These are phyloP conservation scores for Phaffomyces opuntiae DNA, from an alignment of 805 yeast genomes.

Conservation along the genomic window DNA sequence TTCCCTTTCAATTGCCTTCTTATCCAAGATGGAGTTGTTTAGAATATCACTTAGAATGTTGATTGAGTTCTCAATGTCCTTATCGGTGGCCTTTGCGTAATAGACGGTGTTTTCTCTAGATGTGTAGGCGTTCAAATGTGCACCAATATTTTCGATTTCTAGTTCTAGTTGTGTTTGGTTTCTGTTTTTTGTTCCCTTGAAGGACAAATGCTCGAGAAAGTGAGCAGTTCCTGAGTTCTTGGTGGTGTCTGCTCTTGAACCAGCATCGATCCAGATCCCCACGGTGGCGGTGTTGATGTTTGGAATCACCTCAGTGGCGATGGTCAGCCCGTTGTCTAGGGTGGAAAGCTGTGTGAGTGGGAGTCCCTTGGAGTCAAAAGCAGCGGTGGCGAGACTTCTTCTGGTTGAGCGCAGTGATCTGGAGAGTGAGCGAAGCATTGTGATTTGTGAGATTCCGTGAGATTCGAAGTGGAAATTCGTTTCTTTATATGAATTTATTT, in stretches of 20 bases:
- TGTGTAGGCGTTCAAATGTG: constrained; percentile 97
- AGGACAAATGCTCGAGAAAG: constrained; percentile 92
- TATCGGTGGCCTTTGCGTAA: constrained; percentile 79
- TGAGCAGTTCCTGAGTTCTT: constrained; percentile 94
- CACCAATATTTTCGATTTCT: constrained; percentile 93
- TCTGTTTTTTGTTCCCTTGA: constrained; percentile 84
- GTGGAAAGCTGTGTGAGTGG: constrained; percentile 61
- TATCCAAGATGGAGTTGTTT: constrained; percentile 77
- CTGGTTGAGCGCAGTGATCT: background rate
- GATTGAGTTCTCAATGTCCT: constrained; percentile 78
- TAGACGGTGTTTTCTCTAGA: constrained; percentile 96
- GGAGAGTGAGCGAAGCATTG: constrained; percentile 9
- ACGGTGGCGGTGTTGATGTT: constrained; percentile 92
- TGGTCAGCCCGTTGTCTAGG: constrained; percentile 86
- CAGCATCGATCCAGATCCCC: constrained; percentile 98
- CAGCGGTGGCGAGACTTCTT: background rate
- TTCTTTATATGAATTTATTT: background rate
- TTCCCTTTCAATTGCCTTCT: constrained; percentile 85
- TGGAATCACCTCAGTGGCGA: constrained; percentile 85
- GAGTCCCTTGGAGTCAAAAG: constrained; percentile 7
- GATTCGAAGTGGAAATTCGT: background rate
- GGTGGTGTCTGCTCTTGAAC: constrained; percentile 88
- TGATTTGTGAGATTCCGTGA: background rate
- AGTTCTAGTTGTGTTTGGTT: constrained; percentile 78
- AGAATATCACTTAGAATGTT: constrained; percentile 86